Conservation (phyloP, 257 asterid genomes). For the Solanum piurae region DNA sequence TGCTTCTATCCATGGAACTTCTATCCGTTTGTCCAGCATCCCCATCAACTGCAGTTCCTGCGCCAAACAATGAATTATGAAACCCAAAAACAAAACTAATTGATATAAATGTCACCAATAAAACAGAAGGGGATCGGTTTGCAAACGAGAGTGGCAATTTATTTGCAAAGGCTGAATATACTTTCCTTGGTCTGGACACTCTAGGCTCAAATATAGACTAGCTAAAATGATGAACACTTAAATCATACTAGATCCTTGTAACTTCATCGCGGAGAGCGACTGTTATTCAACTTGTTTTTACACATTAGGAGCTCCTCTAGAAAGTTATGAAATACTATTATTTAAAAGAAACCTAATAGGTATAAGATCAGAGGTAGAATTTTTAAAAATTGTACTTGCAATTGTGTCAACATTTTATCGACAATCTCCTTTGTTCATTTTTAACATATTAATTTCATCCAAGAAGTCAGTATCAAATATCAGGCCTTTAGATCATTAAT, state of each 20-base stretch:
- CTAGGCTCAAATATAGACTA: neutral
- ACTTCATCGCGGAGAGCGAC: neutral
- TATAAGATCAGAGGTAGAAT: neutral
- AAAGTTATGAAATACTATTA: neutral
- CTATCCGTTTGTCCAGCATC: conserved; percentile 37
- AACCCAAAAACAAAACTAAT: neutral
- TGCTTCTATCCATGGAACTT: conserved; percentile 26
- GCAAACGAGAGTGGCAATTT: neutral
- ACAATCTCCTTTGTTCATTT: neutral
- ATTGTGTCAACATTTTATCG: neutral
- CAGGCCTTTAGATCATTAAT: neutral
- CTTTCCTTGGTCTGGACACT: neutral
- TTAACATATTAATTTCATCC: neutral
- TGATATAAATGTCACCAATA: neutral
- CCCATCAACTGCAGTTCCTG: conserved; percentile 38
- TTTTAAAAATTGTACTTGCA: neutral
- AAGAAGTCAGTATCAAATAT: neutral
- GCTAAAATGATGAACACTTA: neutral
- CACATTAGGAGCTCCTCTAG: neutral
- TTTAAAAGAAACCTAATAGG: neutral
- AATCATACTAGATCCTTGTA: neutral
- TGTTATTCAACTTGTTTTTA: neutral
- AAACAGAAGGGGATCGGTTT: neutral
- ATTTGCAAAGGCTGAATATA: neutral
- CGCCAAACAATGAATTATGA: neutral